A percentile compares a stretch with the other conserved stretches of the same genome.
Conservation (phyloP, 441 rosid species). For the Croton setiger region DNA sequence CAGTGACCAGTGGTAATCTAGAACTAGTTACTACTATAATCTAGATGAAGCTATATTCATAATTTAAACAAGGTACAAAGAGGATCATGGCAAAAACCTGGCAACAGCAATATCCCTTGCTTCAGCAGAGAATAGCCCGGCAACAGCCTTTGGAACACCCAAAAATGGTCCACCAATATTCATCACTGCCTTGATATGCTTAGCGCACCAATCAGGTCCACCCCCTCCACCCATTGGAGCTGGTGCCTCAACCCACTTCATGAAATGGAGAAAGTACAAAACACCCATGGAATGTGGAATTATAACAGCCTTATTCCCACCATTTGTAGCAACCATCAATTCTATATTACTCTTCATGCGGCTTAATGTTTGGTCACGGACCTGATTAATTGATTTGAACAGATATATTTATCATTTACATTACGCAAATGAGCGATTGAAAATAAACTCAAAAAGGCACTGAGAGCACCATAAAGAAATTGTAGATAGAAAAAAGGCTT, state of each 20-base stretch:
- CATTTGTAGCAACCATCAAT: slow-evolving; percentile 75
- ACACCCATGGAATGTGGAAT: slow-evolving; percentile 99
- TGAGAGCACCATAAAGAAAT: slow-evolving; percentile 11
- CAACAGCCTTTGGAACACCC: slow-evolving; percentile 89
- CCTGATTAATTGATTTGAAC: slow-evolving; percentile 40
- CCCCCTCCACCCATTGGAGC: slow-evolving; percentile 98
- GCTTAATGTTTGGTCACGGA: slow-evolving; percentile 89
- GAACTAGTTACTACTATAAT: no score
- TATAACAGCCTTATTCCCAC: slow-evolving; percentile 80
- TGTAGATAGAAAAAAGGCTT: slow-evolving; percentile 11
- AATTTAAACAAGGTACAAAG: slow-evolving; percentile 8
- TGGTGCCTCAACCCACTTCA: slow-evolving; percentile 99
- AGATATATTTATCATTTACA: slow-evolving; percentile 8
- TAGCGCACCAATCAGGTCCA: slow-evolving; percentile 92
- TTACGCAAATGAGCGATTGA: not conserved
- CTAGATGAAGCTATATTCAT: not conserved
- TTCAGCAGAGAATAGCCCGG: slow-evolving; percentile 92
- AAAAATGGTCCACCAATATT: slow-evolving; percentile 94
- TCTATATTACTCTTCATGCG: slow-evolving; percentile 83
- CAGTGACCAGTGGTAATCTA: no score
- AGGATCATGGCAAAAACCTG: slow-evolving; percentile 46
- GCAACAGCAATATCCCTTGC: slow-evolving; percentile 94
- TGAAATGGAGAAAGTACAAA: slow-evolving; percentile 86
- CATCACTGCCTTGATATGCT: slow-evolving; percentile 86
- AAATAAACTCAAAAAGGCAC: slow-evolving; percentile 8